Percentiles rank a stretch among this genome's conserved stretches.
These are phyloP conservation scores for Metschnikowia reukaufii DNA, from an alignment of 805 yeast species.

Conservation along the genomic window DNA sequence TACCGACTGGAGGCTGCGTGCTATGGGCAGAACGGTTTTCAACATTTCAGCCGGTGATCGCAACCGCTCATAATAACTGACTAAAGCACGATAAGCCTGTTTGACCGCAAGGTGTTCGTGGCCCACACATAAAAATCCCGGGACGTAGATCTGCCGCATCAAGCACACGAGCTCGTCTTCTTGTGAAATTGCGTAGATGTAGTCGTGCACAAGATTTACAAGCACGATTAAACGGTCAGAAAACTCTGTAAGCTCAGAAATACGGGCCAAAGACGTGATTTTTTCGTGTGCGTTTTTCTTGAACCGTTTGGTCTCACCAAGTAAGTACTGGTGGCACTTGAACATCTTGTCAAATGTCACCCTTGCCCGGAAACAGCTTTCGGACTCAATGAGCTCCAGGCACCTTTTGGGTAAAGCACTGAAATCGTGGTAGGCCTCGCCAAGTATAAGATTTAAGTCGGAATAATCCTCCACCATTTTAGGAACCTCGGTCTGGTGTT, in stretches of 20 bases:
- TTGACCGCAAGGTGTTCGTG: constrained; percentile 13
- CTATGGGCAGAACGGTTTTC: constrained; percentile 6
- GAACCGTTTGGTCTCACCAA: constrained; percentile 9
- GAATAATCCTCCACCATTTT: constrained; percentile 6
- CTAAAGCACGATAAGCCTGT: constrained; percentile 11
- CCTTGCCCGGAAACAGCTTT: constrained; percentile 15
- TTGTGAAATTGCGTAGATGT: constrained; percentile 11
- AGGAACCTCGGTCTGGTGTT: constrained; percentile 5
- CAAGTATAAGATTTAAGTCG: constrained; percentile 10
- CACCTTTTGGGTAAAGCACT: constrained; percentile 12
- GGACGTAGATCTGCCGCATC: constrained; percentile 7
- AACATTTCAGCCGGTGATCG: constrained; percentile 8
- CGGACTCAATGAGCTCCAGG: constrained; percentile 12
- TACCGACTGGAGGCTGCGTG: constrained; percentile 10
- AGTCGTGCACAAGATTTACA: constrained; percentile 11
- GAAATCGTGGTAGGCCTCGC: constrained; percentile 13
- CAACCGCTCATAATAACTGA: constrained; percentile 8
- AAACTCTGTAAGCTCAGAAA: constrained; percentile 11
- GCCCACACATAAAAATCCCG: constrained; percentile 11
- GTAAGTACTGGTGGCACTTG: constrained; percentile 14
- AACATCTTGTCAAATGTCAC: constrained; percentile 15
- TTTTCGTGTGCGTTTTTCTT: constrained; percentile 4
- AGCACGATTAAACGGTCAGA: constrained; percentile 11
- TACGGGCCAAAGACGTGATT: constrained; percentile 7
- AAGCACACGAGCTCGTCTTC: constrained; percentile 15